Base-by-base conservation (phyloP, 768 basidiomycete species). In the Boletellus sp. region DNA sequence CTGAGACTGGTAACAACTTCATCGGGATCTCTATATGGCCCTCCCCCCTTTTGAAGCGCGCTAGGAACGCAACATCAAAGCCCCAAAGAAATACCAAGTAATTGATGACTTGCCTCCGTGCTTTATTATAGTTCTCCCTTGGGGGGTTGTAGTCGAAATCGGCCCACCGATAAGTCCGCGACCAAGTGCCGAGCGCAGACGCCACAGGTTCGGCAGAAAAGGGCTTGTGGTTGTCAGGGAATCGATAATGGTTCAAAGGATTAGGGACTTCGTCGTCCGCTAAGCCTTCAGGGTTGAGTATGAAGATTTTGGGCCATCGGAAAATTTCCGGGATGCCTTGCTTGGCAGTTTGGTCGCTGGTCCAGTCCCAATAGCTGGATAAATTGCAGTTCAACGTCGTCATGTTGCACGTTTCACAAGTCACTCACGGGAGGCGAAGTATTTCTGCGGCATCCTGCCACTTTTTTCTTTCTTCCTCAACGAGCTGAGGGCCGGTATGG, bases 391-490 rank as follows among this genome's bases (percentile, higher is more conserved):
- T 4, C 1, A 7, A 10, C 38, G 12, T 8, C 39, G 13, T n/a
- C 1, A 1, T 37, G 7, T 9, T 9, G 36, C 17, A 2, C 7
- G 4, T 12, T 12, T 19, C 2, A n/a, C 1, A 9, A 15, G 4
- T 9, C 15, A 50, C 58, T 42, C 22, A 59, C 58, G 58, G 58
- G 37, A 50, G 50, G 45, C 58, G 58, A 31, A 59, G 48, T 2
- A 36, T 6, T 36, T 20, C 39, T 11, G 58, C 58, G 4, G 48
- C 37, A 36, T 37, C 19, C 10, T 52, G 12, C 58, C 58, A 59
- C 15, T 35, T 13, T 20, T 45, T 45, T n/a, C 24, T 6, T 6
- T 48, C 54, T 9, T 26, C 26, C 26, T 6, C 26, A n/a, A n/a
- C n/a, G n/a, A n/a, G n/a, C n/a, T n/a, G n/a, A n/a, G n/a, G n/a